Percentiles rank a stretch among this genome's conserved stretches.
Conservation (phyloP, 2,329 filamentous ascomycete species). For the Leptographium flavum region DNA sequence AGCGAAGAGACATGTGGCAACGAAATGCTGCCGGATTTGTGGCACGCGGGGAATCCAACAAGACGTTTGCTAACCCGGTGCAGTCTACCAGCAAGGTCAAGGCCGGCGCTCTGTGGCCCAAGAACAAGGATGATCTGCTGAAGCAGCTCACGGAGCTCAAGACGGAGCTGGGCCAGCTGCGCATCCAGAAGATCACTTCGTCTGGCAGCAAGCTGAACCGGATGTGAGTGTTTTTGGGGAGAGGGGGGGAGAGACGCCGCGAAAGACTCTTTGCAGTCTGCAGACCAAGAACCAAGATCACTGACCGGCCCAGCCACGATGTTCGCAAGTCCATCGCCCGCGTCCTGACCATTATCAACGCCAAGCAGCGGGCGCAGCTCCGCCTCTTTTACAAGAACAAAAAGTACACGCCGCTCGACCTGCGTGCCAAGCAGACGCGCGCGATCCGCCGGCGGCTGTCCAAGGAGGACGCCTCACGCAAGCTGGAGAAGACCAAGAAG, state of each 20-base stretch:
- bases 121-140: constrained; percentile 96
- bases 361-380: constrained; percentile 96
- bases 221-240: constrained; percentile 74
- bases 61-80: constrained; percentile 1
- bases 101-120: constrained; percentile 92
- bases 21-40: too few species aligned
- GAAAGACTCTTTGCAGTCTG: too few species aligned
- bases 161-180: constrained; percentile 88
- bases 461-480: constrained; percentile 72
- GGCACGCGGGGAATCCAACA: too few species aligned
- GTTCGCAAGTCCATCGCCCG: constrained; percentile 99
- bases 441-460: constrained; percentile 93
- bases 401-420: constrained; percentile 98
- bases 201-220: constrained; percentile 91
- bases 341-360: constrained; percentile 98
- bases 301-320: constrained; percentile 60
- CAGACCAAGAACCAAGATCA: constrained; percentile 6
- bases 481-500: constrained; percentile 95
- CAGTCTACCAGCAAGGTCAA: constrained; percentile 65
- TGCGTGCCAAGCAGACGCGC: constrained; percentile 95
- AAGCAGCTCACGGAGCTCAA: constrained; percentile 94
- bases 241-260: too few species aligned
- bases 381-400: constrained; percentile 99
- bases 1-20: too few species aligned
- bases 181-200: constrained; percentile 97